Percentiles rank a stretch among this genome's conserved stretches.
Evolutionary conservation across 257 asterid genomes (phyloP).

Genomic region (Jasminum sambac): DNA sequence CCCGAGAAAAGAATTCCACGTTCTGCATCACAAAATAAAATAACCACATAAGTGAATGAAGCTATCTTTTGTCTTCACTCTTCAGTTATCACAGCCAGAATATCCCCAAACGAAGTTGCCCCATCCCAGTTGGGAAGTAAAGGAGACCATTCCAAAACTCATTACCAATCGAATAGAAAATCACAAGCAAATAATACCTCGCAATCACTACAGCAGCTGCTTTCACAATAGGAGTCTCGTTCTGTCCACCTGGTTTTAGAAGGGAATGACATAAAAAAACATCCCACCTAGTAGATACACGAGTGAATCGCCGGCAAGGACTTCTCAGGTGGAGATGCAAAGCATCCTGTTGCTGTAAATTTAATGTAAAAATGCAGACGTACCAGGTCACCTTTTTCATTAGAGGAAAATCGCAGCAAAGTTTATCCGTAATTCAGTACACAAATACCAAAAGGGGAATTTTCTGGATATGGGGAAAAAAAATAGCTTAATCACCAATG

Average conservation of each 20-base stretch:
- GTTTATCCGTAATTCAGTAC: neutral
- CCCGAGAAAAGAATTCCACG: slow-evolving; percentile 53
- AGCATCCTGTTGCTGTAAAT: slow-evolving; percentile 38
- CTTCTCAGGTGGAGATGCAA: slow-evolving; percentile 31
- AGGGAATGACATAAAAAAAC: slow-evolving; percentile 36
- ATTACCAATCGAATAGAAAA: neutral
- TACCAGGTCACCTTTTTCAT: neutral
- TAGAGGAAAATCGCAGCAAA: neutral
- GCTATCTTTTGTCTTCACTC: neutral
- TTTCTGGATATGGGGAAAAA: neutral
- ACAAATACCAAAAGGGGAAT: neutral
- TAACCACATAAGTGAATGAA: neutral
- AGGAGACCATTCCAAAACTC: neutral
- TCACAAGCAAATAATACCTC: neutral
- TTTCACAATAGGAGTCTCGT: slow-evolving; percentile 20
- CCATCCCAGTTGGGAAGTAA: neutral
- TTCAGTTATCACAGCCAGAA: neutral
- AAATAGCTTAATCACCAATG: neutral
- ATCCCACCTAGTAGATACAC: slow-evolving; percentile 23
- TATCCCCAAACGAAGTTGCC: neutral
- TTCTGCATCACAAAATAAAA: slow-evolving; percentile 49
- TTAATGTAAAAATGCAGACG: slow-evolving; percentile 12
- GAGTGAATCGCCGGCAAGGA: slow-evolving; percentile 23
- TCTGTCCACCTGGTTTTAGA: slow-evolving; percentile 37
- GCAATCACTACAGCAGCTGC: neutral